These are phyloP conservation scores for Lophiostoma macrostomum DNA, from an alignment of 495 filamentous ascomycete species.

Conservation along the genomic window DNA sequence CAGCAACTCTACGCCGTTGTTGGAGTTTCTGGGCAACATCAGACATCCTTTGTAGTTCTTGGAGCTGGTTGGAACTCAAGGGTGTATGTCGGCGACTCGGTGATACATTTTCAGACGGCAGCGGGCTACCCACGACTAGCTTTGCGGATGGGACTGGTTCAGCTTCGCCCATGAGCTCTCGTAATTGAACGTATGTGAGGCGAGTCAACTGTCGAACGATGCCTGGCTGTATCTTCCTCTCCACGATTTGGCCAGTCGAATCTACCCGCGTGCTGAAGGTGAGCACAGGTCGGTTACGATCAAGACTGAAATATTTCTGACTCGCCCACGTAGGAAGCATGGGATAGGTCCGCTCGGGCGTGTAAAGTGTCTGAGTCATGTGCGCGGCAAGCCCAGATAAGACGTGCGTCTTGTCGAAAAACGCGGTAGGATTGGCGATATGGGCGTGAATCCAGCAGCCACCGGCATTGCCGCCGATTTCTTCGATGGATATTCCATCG, in stretches of 20 bases:
- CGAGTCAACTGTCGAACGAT: constrained; percentile 68
- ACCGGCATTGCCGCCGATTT: constrained; percentile 43
- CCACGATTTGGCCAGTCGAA: constrained; percentile 62
- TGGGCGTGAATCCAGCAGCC: constrained; percentile 83
- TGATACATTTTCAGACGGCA: background rate
- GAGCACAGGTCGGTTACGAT: constrained; percentile 61
- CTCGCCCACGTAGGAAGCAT: constrained; percentile 68
- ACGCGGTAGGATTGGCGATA: constrained; percentile 91
- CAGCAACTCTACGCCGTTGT: constrained; percentile 24
- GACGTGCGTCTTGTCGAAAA: constrained; percentile 56
- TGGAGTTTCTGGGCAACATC: constrained; percentile 25
- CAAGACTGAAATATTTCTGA: constrained; percentile 65
- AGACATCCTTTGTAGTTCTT: constrained; percentile 28
- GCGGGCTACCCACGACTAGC: constrained; percentile 46
- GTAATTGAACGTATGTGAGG: constrained; percentile 61
- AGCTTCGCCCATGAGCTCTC: constrained; percentile 46
- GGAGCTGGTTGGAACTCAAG: background rate
- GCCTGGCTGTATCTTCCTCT: constrained; percentile 69
- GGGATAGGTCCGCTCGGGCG: constrained; percentile 65
- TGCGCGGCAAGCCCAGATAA: constrained; percentile 64
- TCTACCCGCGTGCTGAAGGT: constrained; percentile 79
- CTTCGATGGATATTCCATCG: constrained; percentile 81
- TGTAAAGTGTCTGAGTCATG: constrained; percentile 65
- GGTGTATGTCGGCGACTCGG: background rate
- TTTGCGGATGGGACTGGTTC: constrained; percentile 32